A percentile compares a stretch with the other conserved stretches of the same genome.
Evolutionary conservation across 2,329 filamentous ascomycete genomes (phyloP).

Genomic region (Cladophialophora immunda): DNA sequence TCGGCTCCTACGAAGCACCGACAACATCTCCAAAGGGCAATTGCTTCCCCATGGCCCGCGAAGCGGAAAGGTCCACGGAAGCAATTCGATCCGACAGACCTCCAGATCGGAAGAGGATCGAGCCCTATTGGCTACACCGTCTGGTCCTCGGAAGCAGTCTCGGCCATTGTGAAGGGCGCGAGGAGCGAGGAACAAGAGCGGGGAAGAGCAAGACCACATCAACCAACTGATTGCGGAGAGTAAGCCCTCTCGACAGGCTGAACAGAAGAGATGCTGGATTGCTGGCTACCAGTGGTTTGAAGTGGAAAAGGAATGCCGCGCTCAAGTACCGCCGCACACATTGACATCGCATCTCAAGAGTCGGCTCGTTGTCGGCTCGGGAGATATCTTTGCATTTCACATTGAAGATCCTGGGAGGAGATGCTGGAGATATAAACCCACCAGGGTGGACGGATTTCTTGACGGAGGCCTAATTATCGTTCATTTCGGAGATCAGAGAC

Average conservation of each 20-base stretch:
- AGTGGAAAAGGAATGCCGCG: background rate
- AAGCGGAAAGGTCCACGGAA: background rate
- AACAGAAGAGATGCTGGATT: background rate
- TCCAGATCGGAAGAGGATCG: background rate
- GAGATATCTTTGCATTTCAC: background rate
- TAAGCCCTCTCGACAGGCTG: background rate
- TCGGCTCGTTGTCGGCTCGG: background rate
- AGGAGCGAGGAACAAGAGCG: constrained; percentile 1
- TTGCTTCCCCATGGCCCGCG: background rate
- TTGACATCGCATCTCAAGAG: background rate
- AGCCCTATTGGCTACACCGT: background rate
- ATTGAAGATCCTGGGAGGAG: background rate
- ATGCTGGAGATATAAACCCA: background rate
- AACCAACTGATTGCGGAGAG: background rate
- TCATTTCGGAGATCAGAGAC: background rate
- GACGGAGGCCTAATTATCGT: background rate
- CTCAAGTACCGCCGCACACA: constrained; percentile 1
- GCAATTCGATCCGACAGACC: constrained; percentile 8
- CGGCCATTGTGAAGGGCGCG: too few relatives aligned
- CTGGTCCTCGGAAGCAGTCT: constrained; percentile 1
- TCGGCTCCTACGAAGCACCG: background rate
- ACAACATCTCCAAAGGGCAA: background rate
- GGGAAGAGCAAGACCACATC: background rate
- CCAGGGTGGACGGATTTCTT: background rate
- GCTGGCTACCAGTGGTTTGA: background rate